These are phyloP conservation scores for Penstemon newberryi DNA, from an alignment of 257 asterid genomes.

Conservation along the genomic window DNA sequence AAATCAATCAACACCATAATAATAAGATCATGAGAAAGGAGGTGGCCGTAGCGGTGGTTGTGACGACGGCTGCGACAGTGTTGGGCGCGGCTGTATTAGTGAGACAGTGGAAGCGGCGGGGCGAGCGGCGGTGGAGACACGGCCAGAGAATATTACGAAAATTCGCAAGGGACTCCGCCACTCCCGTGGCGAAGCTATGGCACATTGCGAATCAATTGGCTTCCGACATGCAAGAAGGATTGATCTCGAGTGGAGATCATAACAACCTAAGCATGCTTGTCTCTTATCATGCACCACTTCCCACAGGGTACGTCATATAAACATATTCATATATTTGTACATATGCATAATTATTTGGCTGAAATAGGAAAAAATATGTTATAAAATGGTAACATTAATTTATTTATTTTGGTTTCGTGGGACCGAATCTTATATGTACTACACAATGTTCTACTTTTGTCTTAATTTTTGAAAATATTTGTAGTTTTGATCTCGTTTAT, in stretches of 20 bases:
- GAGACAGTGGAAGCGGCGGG: constrained; percentile 46
- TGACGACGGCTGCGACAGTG: constrained; percentile 44
- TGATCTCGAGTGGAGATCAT: constrained; percentile 30
- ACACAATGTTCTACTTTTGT: no score
- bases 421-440: no score
- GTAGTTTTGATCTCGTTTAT: no score
- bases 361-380: neutral
- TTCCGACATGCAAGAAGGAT: constrained; percentile 50
- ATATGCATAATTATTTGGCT: neutral
- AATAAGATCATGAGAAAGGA: constrained; percentile 45
- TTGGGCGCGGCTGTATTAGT: constrained; percentile 42
- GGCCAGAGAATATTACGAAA: constrained; percentile 59
- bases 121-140: constrained; percentile 49
- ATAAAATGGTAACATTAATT: neutral
- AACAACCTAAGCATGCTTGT: constrained; percentile 49
- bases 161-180: constrained; percentile 61
- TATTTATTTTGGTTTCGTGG: neutral
- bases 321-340: neutral
- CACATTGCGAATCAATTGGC: constrained; percentile 53
- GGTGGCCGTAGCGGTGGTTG: constrained; percentile 41
- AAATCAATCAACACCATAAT: neutral
- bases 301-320: constrained; percentile 49
- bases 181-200: constrained; percentile 66
- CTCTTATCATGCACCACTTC: constrained; percentile 49
- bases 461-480: no score